phyloP scores from a whole-genome alignment of 805 yeast species.

The Jamesozyma jinghongensis region DNA sequence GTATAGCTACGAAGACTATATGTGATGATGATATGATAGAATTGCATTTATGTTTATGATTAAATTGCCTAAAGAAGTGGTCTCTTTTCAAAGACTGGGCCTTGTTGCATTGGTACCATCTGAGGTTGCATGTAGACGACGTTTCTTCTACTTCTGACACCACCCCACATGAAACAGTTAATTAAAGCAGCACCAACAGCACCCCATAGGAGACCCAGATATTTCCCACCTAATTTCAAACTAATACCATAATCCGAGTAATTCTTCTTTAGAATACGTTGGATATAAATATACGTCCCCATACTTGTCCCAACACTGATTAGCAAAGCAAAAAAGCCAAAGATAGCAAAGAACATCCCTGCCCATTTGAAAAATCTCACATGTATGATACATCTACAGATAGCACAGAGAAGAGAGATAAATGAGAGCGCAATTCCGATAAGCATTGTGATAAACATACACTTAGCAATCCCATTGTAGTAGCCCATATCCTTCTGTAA shows the following conservation, averaged over 20 bases:
- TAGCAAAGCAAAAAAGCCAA: constrained; percentile 33
- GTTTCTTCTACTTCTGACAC: constrained; percentile 13
- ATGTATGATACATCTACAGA: constrained; percentile 31
- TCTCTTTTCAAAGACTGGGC: constrained; percentile 16
- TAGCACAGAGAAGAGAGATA: constrained; percentile 33
- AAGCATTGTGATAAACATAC: constrained; percentile 49
- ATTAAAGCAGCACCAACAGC: constrained; percentile 41
- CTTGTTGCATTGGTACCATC: constrained; percentile 1
- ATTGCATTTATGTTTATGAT: too few species aligned
- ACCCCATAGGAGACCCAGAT: constrained; percentile 58
- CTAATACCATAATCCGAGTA: constrained; percentile 43
- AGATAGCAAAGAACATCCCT: constrained; percentile 37
- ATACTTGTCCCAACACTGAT: constrained; percentile 51
- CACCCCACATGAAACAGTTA: constrained; percentile 34
- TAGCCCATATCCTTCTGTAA: constrained; percentile 39
- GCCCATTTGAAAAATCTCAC: constrained; percentile 40
- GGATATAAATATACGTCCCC: constrained; percentile 46
- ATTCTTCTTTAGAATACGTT: constrained; percentile 42
- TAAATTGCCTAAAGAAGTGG: constrained; percentile 5
- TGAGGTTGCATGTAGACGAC: constrained; percentile 6
- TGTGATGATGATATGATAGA: too few species aligned
- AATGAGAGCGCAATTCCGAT: constrained; percentile 39
- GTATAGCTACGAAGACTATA: too few species aligned
- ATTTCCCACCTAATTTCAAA: constrained; percentile 41
- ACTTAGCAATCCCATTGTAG: constrained; percentile 41